Percentiles rank a stretch among this genome's conserved stretches.
Evolutionary conservation across 768 basidiomycete species (phyloP).

Genomic region (Termitomyces sp.): DNA sequence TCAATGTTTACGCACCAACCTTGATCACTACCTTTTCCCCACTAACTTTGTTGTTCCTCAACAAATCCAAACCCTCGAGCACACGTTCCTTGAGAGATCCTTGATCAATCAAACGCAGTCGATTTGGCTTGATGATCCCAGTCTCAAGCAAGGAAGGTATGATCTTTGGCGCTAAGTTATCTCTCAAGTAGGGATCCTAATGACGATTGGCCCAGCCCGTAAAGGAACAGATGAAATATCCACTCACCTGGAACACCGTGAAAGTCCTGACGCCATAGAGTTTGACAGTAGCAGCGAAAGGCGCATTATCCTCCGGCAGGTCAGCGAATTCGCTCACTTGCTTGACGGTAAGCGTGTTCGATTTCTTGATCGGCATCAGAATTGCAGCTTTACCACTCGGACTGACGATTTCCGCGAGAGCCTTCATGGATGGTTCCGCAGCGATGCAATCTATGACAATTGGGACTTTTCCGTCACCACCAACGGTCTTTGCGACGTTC

Average conservation of each 20-base stretch:
- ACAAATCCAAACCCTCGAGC: slow-evolving; percentile 36
- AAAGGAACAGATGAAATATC: not conserved
- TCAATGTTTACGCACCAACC: slow-evolving; percentile 17
- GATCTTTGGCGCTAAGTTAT: slow-evolving; percentile 43
- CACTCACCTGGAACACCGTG: slow-evolving; percentile 33
- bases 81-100: slow-evolving; percentile 40
- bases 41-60: slow-evolving; percentile 44
- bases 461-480: slow-evolving; percentile 21
- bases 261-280: slow-evolving; percentile 39
- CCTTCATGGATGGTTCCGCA: slow-evolving; percentile 28
- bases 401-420: slow-evolving; percentile 33
- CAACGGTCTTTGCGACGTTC: slow-evolving; percentile 25
- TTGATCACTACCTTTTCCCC: slow-evolving; percentile 49
- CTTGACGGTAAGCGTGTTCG: slow-evolving; percentile 28
- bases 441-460: slow-evolving; percentile 31
- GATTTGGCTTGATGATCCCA: slow-evolving; percentile 38
- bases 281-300: slow-evolving; percentile 33
- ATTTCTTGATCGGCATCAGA: slow-evolving; percentile 44
- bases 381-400: slow-evolving; percentile 37
- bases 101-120: slow-evolving; percentile 35
- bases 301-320: slow-evolving; percentile 29
- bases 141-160: slow-evolving; percentile 36
- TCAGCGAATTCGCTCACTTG: slow-evolving; percentile 27
- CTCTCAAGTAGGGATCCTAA: slow-evolving; percentile 34
- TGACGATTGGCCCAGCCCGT: not conserved